Percentiles rank a stretch among this genome's conserved stretches.
Evolutionary conservation across 345 rosid genomes (phyloP).

Genomic region (Excoecaria agallocha): DNA sequence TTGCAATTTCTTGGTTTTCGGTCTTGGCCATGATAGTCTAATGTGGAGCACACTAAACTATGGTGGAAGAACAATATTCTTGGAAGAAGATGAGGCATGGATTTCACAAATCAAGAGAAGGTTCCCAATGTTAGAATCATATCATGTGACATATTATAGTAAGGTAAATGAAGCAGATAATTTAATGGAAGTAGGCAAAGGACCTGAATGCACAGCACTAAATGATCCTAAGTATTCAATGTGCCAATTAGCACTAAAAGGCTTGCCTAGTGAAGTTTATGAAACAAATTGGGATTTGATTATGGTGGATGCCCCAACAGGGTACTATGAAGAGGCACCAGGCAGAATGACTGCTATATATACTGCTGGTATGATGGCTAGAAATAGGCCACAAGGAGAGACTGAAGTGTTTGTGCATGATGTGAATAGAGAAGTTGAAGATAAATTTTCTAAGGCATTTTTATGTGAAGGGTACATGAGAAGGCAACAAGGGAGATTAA

Average conservation of each 20-base stretch:
- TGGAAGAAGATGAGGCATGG: conserved; percentile 92
- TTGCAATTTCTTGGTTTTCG: conserved; percentile 89
- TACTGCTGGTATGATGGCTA: conserved; percentile 86
- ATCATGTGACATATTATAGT: conserved; percentile 72
- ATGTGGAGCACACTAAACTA: conserved; percentile 89
- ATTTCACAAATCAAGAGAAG: conserved; percentile 58
- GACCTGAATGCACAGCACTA: conserved; percentile 66
- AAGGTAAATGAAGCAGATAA: conserved; percentile 67
- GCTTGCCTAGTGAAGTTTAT: conserved; percentile 70
- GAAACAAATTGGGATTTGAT: conserved; percentile 74
- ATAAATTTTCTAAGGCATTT: conserved; percentile 66
- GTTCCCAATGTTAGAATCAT: conserved; percentile 65
- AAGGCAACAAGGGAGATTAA: conserved; percentile 68
- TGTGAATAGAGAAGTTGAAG: conserved; percentile 71
- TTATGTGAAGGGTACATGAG: conserved; percentile 72
- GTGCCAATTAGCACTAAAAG: conserved; percentile 82
- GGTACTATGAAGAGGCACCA: conserved; percentile 74
- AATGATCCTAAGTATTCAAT: conserved; percentile 65
- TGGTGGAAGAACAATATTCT: conserved; percentile 79
- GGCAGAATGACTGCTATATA: conserved; percentile 88
- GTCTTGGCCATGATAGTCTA: conserved; percentile 85
- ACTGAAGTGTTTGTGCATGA: conserved; percentile 88
- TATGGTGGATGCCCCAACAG: conserved; percentile 89
- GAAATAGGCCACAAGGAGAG: conserved; percentile 65
- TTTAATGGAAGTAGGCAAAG: conserved; percentile 66